Evolutionary conservation across 257 asterid genomes (phyloP).

Genomic region (Solanum chaucha): DNA sequence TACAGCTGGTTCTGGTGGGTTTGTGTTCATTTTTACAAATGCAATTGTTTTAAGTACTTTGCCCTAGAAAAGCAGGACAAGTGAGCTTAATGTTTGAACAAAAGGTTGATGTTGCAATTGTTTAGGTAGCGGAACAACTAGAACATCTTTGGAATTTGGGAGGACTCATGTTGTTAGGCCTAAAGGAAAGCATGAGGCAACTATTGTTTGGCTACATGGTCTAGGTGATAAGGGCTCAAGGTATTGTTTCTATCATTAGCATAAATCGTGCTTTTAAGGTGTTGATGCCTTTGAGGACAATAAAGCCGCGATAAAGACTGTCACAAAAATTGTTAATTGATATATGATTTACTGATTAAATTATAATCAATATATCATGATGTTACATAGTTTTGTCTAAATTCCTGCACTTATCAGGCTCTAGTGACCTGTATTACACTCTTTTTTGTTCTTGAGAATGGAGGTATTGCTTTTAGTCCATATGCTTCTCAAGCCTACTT

Average conservation of each 20-base stretch:
- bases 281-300: background rate
- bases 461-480: background rate
- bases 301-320: background rate
- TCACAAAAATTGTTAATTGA: background rate
- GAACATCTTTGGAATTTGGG: constrained; percentile 50
- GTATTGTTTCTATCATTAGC: constrained; percentile 19
- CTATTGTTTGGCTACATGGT: constrained; percentile 85
- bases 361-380: background rate
- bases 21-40: background rate
- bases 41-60: background rate
- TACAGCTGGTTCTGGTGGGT: constrained; percentile 26
- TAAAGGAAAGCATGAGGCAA: constrained; percentile 76
- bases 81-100: background rate
- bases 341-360: background rate
- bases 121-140: constrained; percentile 39
- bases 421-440: background rate
- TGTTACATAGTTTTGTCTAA: background rate
- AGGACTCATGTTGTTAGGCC: constrained; percentile 85
- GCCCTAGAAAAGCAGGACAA: background rate
- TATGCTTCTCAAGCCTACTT: background rate
- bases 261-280: background rate
- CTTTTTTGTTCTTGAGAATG: background rate
- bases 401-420: background rate
- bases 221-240: constrained; percentile 79
- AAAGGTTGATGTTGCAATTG: background rate